Conservation (phyloP, 176 grass and related monocot genomes). For the Hyparrhenia diplandra region DNA sequence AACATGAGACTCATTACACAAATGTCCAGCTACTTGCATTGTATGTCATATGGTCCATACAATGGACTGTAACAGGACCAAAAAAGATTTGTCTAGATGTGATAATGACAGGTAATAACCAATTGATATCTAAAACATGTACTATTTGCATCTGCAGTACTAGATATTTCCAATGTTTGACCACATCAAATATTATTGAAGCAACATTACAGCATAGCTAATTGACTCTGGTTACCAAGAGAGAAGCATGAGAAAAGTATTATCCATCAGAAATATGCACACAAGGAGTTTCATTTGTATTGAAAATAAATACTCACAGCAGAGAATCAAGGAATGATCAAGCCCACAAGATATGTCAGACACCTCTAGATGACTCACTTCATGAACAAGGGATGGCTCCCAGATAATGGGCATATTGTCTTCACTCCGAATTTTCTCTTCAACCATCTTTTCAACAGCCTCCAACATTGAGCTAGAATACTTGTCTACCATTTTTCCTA, state of each 20-base stretch:
- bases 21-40: not conserved
- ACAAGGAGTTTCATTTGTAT: not conserved
- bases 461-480: slow-evolving; percentile 56
- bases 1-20: not conserved
- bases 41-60: not conserved
- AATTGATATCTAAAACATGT: not conserved
- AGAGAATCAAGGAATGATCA: slow-evolving; percentile 77
- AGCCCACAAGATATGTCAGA: slow-evolving; percentile 89
- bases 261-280: not conserved
- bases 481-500: slow-evolving; percentile 20
- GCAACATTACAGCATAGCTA: not conserved
- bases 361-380: slow-evolving; percentile 51
- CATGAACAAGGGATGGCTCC: slow-evolving; percentile 71
- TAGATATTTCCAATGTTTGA: not conserved
- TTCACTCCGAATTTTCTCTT: slow-evolving; percentile 65
- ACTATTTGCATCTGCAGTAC: not conserved
- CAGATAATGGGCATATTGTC: slow-evolving; percentile 84
- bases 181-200: not conserved
- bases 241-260: not conserved
- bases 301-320: slow-evolving; percentile 52
- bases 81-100: not conserved
- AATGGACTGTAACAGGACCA: not conserved
- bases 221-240: not conserved
- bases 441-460: slow-evolving; percentile 70
- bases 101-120: not conserved